Conservation (phyloP, 148 eudicot species). For the Mesembryanthemum crystallinum region DNA sequence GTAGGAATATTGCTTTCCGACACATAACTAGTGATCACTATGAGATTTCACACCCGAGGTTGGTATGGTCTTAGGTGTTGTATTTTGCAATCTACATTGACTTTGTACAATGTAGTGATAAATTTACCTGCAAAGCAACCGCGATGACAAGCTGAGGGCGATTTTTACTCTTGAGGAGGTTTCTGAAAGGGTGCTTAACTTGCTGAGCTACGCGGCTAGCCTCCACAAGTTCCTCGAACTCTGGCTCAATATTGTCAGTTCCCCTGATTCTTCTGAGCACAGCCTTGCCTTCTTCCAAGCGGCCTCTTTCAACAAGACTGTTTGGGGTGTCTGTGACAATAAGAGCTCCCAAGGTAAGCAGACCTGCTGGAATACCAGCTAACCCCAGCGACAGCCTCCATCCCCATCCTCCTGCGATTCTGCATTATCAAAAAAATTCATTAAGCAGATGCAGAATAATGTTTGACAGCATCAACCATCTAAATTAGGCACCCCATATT, state of each 20-base stretch:
- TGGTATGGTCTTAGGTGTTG: background rate
- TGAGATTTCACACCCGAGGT: too few relatives aligned
- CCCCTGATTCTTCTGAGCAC: constrained; percentile 76
- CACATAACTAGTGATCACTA: too few relatives aligned
- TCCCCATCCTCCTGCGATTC: constrained; percentile 87
- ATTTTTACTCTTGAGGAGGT: constrained; percentile 60
- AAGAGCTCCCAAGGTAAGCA: constrained; percentile 70
- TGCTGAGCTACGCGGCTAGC: constrained; percentile 69
- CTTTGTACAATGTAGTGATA: background rate
- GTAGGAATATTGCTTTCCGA: too few relatives aligned
- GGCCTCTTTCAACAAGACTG: constrained; percentile 85
- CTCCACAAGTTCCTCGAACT: constrained; percentile 71
- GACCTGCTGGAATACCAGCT: constrained; percentile 74
- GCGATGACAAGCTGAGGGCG: constrained; percentile 83
- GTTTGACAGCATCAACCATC: too few relatives aligned
- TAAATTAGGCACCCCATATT: too few relatives aligned
- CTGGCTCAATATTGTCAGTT: constrained; percentile 83
- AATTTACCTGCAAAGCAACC: constrained; percentile 29
- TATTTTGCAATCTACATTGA: too few relatives aligned
- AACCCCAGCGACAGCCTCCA: constrained; percentile 87
- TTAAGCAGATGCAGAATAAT: too few relatives aligned
- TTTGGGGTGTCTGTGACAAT: constrained; percentile 81
- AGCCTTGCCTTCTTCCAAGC: constrained; percentile 67
- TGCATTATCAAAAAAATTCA: constrained; percentile 23
- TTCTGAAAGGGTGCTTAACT: constrained; percentile 78